Base-by-base conservation (phyloP, 2,329 filamentous ascomycete genomes). In the Dactylonectria estremocensis region DNA sequence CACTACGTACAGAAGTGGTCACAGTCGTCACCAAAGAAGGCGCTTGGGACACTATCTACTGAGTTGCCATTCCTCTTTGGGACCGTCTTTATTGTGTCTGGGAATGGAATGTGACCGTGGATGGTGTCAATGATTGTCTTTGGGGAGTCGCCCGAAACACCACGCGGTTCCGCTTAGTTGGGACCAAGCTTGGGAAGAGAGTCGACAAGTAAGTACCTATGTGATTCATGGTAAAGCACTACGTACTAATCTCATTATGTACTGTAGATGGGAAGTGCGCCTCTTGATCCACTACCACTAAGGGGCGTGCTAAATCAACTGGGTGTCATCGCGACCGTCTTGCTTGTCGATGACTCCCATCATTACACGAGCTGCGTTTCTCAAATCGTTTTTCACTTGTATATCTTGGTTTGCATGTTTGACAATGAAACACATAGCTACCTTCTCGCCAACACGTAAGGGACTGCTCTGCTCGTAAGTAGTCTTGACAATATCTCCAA, bases 31-130 rank as follows among this genome's bases (percentile, higher is more conserved):
- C 28, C 53, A 16, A 16, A 48, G 48, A 60, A 14, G 11, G 40
- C 31, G n/a, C 16, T 33, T 16, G 43, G 43, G 40, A 35, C 40
- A 54, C 59, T 49, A 16, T 49, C 53, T 4, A 16, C 46, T 16
- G 49, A 40, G 46, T 37, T 52, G 35, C 61, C 53, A 45, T 55
- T 53, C 61, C 66, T 43, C 10, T 65, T 68, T 35, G 57, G 53
- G 57, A 61, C 31, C 56, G 43, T 54, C 50, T 52, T 60, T 37
- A 14, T 33, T 9, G 3, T 10, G 59, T 31, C 57, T 59, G n/a
- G 24, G 59, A 49, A 60, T 35, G 55, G 35, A 61, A 57, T 53
- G 57, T 53, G 31, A 50, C 37, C 22, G 3, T 24, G 20, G 24
- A 28, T 28, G 52, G 16, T 50, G 43, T 54, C 46, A 37, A 55